Conservation (phyloP, 2,329 filamentous ascomycete species). For the Leptosphaerulina australis region DNA sequence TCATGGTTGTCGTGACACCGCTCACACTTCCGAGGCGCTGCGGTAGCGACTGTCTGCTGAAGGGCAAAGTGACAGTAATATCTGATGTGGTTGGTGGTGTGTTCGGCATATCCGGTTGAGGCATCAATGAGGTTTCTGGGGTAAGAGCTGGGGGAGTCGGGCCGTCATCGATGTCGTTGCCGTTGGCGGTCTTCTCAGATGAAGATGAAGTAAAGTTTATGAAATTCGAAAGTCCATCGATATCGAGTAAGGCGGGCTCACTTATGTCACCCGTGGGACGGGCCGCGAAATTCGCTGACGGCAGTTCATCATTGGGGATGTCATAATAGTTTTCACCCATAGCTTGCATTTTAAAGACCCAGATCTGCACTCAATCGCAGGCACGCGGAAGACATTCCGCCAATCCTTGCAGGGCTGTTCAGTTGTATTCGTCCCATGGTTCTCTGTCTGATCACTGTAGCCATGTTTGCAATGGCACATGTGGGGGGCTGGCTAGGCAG, state of each 20-base stretch:
- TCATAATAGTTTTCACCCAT: slow-evolving; percentile 30
- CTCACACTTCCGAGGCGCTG: slow-evolving; percentile 9
- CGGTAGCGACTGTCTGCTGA: slow-evolving; percentile 3
- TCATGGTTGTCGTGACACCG: slow-evolving; percentile 14
- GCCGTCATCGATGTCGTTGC: slow-evolving; percentile 20
- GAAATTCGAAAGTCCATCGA: slow-evolving; percentile 22
- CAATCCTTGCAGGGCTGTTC: slow-evolving; percentile 5
- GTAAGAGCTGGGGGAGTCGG: slow-evolving; percentile 9
- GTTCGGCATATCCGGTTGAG: slow-evolving; percentile 7
- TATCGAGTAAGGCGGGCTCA: slow-evolving; percentile 17
- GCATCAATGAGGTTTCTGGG: slow-evolving; percentile 5
- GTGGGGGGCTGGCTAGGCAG: slow-evolving; percentile 14
- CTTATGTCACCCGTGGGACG: slow-evolving; percentile 33
- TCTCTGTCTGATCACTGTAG: slow-evolving; percentile 7
- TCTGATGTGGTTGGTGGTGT: slow-evolving; percentile 13
- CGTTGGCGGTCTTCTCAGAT: slow-evolving; percentile 13
- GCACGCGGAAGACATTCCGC: slow-evolving; percentile 10
- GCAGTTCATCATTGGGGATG: slow-evolving; percentile 27
- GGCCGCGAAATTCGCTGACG: slow-evolving; percentile 33
- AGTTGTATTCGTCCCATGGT: slow-evolving; percentile 11
- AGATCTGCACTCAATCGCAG: slow-evolving; percentile 6
- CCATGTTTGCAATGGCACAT: slow-evolving; percentile 10
- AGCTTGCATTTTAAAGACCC: slow-evolving; percentile 14
- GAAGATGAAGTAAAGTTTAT: slow-evolving; percentile 11
- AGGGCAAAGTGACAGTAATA: slow-evolving; percentile 14